Base-by-base conservation (phyloP, 331 rosid genomes). In the Malus hybrid region DNA sequence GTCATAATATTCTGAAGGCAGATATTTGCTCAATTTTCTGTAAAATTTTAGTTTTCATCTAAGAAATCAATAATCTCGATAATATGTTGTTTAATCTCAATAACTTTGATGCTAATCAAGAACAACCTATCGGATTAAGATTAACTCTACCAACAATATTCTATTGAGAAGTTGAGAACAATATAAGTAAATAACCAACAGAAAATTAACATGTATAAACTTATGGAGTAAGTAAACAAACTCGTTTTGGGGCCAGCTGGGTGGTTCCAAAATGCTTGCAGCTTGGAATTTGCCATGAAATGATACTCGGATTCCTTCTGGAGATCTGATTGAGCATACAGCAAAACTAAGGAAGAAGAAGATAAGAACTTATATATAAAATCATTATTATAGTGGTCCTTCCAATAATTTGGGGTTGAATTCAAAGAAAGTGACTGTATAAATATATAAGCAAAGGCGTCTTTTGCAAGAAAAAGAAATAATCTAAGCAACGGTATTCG, bases 191-290 rank as follows among this genome's bases (percentile, higher is more conserved):
- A 16, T 32, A 10, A 64, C 5, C 7, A 64, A 39, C 16, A 24
- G 13, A 55, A 36, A 70, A 50, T 55, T 59, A 16, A 16, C n/a
- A 6, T 42, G 57, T 39, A 0, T 39, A 31, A n/a, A 55, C 4
- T n/a, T 66, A 3, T 33, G 11, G 52, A n/a, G 50, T n/a, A 66
- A 61, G 34, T 10, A 74, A 63, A 63, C 70, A 24, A 19, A 74
- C 77, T 74, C 7, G 77, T 74, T 74, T 74, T 74, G 0, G 77
- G 70, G 31, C 77, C 77, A 28, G 77, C 69, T 3, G 77, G 77
- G 77, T 73, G 69, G 77, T 61, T 73, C 77, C 77, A 73, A 50
- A 73, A 9, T 13, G 77, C 77, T 39, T 19, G 46, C 42, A 73
- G 46, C 77, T 73, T 73, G n/a, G 77, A 44, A 44, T 39, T 61